Conservation (phyloP, 164 flowering plant species). For the Platanus orientalis region DNA sequence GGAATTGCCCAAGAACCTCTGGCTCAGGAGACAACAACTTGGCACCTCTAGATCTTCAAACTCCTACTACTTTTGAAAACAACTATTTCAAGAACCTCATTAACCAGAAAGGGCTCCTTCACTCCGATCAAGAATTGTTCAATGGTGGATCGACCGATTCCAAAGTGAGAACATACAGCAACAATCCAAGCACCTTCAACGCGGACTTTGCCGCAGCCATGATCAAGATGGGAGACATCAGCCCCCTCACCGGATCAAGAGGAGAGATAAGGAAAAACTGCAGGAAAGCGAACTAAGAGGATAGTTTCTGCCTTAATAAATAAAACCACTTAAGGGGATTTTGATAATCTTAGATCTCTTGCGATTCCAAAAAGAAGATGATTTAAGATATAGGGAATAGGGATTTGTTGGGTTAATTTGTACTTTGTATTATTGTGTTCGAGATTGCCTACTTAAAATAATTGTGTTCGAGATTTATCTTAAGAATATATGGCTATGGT, state of each 20-base stretch:
- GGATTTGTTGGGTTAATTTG: too few relatives aligned
- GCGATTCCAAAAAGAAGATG: too few relatives aligned
- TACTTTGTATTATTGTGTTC: too few relatives aligned
- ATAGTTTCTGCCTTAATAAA: too few relatives aligned
- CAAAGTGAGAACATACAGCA: conserved; percentile 13
- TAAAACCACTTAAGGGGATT: too few relatives aligned
- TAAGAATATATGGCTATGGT: too few relatives aligned
- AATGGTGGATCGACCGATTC: conserved; percentile 19
- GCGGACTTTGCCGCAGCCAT: conserved; percentile 18
- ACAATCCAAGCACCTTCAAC: conserved; percentile 11
- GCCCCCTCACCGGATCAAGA: conserved; percentile 19
- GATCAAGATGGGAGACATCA: conserved; percentile 25
- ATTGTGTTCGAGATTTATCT: too few relatives aligned
- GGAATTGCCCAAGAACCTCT: conserved; percentile 14
- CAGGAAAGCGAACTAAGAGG: conserved; percentile 13
- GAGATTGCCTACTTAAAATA: too few relatives aligned
- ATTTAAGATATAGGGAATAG: too few relatives aligned
- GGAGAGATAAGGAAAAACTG: conserved; percentile 22
- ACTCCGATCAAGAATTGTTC: conserved; percentile 22
- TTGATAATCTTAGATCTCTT: too few relatives aligned
- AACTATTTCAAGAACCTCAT: conserved; percentile 16
- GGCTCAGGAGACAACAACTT: conserved; percentile 24
- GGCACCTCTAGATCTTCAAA: conserved; percentile 16
- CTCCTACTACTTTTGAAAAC: conserved; percentile 17
- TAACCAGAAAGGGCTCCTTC: conserved; percentile 14